Conservation (phyloP, 805 yeast species). For the Ogataea saltuana region DNA sequence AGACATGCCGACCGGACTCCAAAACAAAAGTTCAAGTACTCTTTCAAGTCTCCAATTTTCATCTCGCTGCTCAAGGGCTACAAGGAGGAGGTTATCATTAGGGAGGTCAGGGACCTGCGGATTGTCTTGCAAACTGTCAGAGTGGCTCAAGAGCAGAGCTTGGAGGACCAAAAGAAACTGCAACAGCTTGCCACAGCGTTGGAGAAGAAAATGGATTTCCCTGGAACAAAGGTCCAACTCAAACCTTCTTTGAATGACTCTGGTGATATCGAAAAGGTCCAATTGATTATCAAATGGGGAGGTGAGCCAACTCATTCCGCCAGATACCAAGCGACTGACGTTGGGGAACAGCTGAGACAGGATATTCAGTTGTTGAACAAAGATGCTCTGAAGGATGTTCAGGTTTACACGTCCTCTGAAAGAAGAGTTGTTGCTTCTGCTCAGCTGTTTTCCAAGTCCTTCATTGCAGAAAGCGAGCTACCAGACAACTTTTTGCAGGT, state of each 20-base stretch:
- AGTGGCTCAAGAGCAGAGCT: slow-evolving; percentile 72
- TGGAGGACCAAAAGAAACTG: slow-evolving; percentile 81
- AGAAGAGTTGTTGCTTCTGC: slow-evolving; percentile 94
- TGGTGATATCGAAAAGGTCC: slow-evolving; percentile 86
- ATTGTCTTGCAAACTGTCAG: slow-evolving; percentile 84
- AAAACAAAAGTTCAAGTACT: slow-evolving; percentile 94
- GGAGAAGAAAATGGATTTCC: slow-evolving; percentile 84
- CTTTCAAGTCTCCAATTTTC: slow-evolving; percentile 85
- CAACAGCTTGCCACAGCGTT: slow-evolving; percentile 77
- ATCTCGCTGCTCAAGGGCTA: slow-evolving; percentile 89
- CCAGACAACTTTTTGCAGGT: slow-evolving; percentile 80
- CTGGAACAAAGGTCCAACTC: slow-evolving; percentile 95
- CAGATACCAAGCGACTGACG: slow-evolving; percentile 86
- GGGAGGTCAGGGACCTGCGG: slow-evolving; percentile 82
- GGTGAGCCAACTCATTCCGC: slow-evolving; percentile 99
- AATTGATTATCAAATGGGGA: slow-evolving; percentile 96
- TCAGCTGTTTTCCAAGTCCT: slow-evolving; percentile 74
- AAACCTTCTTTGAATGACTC: slow-evolving; percentile 78
- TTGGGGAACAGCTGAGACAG: slow-evolving; percentile 94
- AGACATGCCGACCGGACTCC: slow-evolving; percentile 99
- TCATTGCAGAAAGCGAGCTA: slow-evolving; percentile 66
- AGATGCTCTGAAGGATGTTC: slow-evolving; percentile 80
- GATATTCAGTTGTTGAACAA: slow-evolving; percentile 84
- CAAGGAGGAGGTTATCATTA: slow-evolving; percentile 90
- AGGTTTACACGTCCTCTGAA: slow-evolving; percentile 88